A percentile compares a stretch with the other conserved stretches of the same genome.
phyloP scores from a whole-genome alignment of 2,329 filamentous ascomycete genomes.

The Zelopaecilomyces penicillatus region DNA sequence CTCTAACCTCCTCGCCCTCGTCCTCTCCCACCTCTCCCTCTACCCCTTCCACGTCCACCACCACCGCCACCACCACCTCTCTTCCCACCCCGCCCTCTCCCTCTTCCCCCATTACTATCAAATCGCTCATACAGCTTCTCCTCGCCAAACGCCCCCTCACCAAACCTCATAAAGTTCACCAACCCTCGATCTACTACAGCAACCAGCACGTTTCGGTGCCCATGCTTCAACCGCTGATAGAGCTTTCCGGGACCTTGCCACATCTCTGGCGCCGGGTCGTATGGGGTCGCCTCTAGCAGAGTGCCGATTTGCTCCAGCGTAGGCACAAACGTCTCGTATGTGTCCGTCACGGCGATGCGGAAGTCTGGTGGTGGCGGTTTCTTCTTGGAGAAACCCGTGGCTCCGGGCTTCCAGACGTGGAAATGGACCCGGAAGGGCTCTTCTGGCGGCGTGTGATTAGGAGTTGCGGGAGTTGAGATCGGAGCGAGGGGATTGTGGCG shows the following conservation, averaged over 20 bases:
- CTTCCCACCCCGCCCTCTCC: constrained; percentile 31
- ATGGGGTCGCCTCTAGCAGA: constrained; percentile 66
- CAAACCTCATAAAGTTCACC: constrained; percentile 76
- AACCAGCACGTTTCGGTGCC: constrained; percentile 72
- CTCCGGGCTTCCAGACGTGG: constrained; percentile 66
- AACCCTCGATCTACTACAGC: constrained; percentile 86
- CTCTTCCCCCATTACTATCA: constrained; percentile 30
- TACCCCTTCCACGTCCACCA: constrained; percentile 24
- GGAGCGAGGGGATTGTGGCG: constrained; percentile 51
- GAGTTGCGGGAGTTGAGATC: constrained; percentile 16
- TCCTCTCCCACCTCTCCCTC: constrained; percentile 18
- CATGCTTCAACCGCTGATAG: constrained; percentile 76
- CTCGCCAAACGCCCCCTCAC: constrained; percentile 69
- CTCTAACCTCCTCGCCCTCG: constrained; percentile 14
- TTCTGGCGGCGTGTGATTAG: constrained; percentile 16
- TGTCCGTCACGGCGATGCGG: constrained; percentile 72
- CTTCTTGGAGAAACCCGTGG: constrained; percentile 65
- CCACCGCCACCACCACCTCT: constrained; percentile 35
- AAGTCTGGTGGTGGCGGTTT: constrained; percentile 74
- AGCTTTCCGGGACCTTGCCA: constrained; percentile 40
- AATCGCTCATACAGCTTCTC: constrained; percentile 63
- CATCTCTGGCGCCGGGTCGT: constrained; percentile 45
- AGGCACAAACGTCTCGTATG: constrained; percentile 62
- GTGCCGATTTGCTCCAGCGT: constrained; percentile 61
- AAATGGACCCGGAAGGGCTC: constrained; percentile 66